phyloP scores from a whole-genome alignment of 2,329 filamentous ascomycete genomes.

The Bimuria novae-zelandiae region DNA sequence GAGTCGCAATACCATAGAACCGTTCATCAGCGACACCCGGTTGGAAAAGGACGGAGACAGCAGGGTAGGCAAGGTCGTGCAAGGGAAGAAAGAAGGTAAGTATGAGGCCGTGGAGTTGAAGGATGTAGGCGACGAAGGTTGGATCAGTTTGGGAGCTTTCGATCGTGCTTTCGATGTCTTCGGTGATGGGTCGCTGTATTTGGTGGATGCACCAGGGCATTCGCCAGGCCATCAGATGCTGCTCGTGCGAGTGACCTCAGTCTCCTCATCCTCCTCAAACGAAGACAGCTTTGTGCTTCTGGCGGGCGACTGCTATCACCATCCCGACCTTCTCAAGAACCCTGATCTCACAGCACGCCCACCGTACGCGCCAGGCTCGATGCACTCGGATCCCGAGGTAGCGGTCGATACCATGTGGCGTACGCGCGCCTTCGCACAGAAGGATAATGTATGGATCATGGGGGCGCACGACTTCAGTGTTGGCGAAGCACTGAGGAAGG shows the following conservation, averaged over 20 bases:
- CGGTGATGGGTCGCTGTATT: slow-evolving; percentile 53
- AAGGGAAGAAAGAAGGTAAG: slow-evolving; percentile 27
- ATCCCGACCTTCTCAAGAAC: slow-evolving; percentile 32
- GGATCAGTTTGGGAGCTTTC: slow-evolving; percentile 49
- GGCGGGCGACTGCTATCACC: slow-evolving; percentile 41
- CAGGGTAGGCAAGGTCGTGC: slow-evolving; percentile 29
- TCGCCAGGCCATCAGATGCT: slow-evolving; percentile 57
- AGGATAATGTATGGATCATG: slow-evolving; percentile 36
- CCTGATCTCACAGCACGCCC: slow-evolving; percentile 34
- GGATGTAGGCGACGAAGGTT: slow-evolving; percentile 45
- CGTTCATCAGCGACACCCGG: slow-evolving; percentile 35
- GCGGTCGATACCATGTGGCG: slow-evolving; percentile 35
- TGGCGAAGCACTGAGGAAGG: slow-evolving; percentile 26
- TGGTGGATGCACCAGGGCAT: slow-evolving; percentile 59
- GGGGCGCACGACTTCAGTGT: slow-evolving; percentile 39
- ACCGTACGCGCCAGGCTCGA: slow-evolving; percentile 31
- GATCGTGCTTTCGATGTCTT: slow-evolving; percentile 55
- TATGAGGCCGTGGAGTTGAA: slow-evolving; percentile 35
- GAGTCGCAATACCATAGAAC: slow-evolving; percentile 49
- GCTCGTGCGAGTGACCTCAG: slow-evolving; percentile 29
- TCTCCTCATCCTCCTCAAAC: background rate
- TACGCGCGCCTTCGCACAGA: slow-evolving; percentile 26
- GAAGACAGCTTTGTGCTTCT: slow-evolving; percentile 34
- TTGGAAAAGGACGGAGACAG: slow-evolving; percentile 27
- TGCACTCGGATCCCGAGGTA: slow-evolving; percentile 35